Evolutionary conservation across 768 basidiomycete species (phyloP), one percentile per base, ranked within the genome.

Genomic region (Lactarius evosmus): DNA sequence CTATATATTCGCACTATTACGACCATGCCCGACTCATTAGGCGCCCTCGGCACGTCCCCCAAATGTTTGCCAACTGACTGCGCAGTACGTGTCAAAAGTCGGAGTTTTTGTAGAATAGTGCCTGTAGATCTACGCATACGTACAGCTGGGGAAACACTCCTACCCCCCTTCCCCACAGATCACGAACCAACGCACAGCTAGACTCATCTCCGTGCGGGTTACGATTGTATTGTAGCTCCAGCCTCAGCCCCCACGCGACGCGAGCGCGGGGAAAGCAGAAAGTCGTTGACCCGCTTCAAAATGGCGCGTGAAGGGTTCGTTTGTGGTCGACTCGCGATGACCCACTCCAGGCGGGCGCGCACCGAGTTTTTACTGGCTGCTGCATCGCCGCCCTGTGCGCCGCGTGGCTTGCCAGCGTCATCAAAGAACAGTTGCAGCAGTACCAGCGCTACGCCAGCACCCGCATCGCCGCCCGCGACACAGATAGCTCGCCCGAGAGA

Each of bases 271-370:
- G 84, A 82, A 68, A 94, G 80, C 6, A 92, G 73, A 67, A 81
- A 89, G 67, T 88, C 85, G 70, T 94, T 93, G 51, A 91, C 83
- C 16, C 86, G 76, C 73, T 91, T 91, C 63, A 98, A 78, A 9
- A 89, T 92, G 17, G 85, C 80, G 46, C 94, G 82, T 11, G 91
- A 86, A 0, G 96, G 95, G 72, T 97, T 98, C 4, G 87, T 89
- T 59, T 79, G 77, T 6, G 91, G 89, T 57, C 82, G 77, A 67
- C 84, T 87, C 22, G 87, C 79, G 62, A 95, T 88, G 54, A 98
- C 84, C 91, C 91, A 93, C 71, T 98, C 88, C 38, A 98, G 78
- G 19, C 93, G 81, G 14, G 78, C 86, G 12, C 85, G 83, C 66
- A 98, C 84, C 14, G 80, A 75, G 22, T 78, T 74, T 73, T 97